phyloP scores from a whole-genome alignment of 2,329 filamentous ascomycete genomes.

The Talaromyces sp. region DNA sequence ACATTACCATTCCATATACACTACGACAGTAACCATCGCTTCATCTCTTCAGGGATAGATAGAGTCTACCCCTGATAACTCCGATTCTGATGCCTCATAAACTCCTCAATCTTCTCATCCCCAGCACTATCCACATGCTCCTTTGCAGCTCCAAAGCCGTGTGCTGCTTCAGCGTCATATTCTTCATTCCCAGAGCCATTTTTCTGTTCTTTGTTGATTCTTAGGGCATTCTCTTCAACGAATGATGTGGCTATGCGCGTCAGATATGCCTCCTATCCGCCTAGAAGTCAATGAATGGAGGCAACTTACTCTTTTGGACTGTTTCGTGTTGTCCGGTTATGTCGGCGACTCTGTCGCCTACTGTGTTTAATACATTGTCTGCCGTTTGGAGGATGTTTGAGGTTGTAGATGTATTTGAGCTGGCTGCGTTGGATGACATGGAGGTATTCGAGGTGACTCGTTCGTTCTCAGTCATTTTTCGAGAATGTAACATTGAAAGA shows the following conservation, averaged over 20 bases:
- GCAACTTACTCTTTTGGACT: neutral
- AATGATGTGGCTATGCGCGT: neutral
- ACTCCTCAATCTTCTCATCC: conserved; percentile 18
- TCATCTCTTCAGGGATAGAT: neutral
- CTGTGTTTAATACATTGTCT: conserved; percentile 8
- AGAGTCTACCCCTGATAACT: conserved; percentile 7
- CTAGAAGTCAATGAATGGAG: neutral
- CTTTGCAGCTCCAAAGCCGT: neutral
- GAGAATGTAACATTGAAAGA: neutral
- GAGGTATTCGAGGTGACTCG: neutral
- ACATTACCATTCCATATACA: neutral
- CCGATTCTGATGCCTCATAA: conserved; percentile 19
- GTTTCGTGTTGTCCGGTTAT: conserved; percentile 10
- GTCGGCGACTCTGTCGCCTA: conserved; percentile 9
- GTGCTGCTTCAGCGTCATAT: neutral
- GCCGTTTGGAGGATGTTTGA: conserved; percentile 7
- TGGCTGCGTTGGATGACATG: neutral
- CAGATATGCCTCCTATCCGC: neutral
- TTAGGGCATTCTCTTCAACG: conserved; percentile 11
- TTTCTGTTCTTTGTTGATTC: neutral
- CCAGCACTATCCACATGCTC: neutral
- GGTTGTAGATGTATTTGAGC: neutral
- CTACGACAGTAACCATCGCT: neutral
- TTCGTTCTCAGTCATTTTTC: neutral
- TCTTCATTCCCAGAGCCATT: neutral